Evolutionary conservation across 2,329 filamentous ascomycete species (phyloP), one percentile per base, ranked within the genome.

Genomic region (Colletotrichum horii): DNA sequence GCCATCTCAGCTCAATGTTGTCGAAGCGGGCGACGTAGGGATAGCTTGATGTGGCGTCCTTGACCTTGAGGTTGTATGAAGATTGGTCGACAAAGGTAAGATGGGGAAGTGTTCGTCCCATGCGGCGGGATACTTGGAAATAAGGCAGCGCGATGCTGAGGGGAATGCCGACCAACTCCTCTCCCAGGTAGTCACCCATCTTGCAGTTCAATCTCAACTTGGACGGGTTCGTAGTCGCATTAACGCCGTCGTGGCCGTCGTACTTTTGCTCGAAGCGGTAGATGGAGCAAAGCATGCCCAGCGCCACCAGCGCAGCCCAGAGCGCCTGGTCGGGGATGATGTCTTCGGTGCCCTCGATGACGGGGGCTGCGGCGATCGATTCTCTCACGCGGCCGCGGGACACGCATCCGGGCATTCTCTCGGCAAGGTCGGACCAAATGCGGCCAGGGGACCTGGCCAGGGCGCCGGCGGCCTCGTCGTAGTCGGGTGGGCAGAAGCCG

Each of bases 1-100:
- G 86, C 89, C 89, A 90, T 66, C 89, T 83, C 9, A 90, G 82
- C 55, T 90, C 89, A 19, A 85, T 90, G 70, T 90, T 90, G 68
- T 90, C 88, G 66, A 89, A 89, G 0, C 88, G 82, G 1, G 85
- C 88, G 0, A 89, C 82, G 70, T 90, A 91, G 6, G 89, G 89
- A 61, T 86, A 85, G 1, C 78, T 87, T 0, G 88, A 89, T 2
- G 84, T 88, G 2, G 84, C 82, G 71, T 91, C 88, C 38, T 84
- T 83, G 71, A 89, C 83, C 78, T 87, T 88, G 70, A 89, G 81
- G 71, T 90, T 91, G 79, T 89, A 90, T 0, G 88, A 89, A 2
- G 88, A 86, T 78, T 90, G 88, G 75, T 90, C 89, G 11, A 87
- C 86, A 74, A 90, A 90, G 0, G 88, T 88, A 12, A 90, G 84